Evolutionary conservation across 2,329 filamentous ascomycete genomes (phyloP).

Genomic region (Neurospora sp.): DNA sequence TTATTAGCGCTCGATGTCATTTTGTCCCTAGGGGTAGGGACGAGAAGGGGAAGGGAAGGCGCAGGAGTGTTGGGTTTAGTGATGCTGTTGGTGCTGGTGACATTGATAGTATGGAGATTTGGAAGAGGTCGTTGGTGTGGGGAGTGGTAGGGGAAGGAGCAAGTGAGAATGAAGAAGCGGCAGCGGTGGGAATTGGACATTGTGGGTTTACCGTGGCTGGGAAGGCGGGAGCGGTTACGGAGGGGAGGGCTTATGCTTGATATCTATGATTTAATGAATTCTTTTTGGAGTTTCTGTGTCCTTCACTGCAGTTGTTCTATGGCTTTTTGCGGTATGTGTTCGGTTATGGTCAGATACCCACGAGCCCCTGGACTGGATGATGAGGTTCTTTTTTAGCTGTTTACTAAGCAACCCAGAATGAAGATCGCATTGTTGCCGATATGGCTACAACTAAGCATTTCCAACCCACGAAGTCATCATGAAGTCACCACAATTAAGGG

Average conservation of each 20-base stretch:
- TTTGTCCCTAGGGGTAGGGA: constrained; percentile 19
- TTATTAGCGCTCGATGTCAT: constrained; percentile 41
- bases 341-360: not conserved
- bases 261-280: not conserved
- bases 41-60: constrained; percentile 9
- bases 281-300: not conserved
- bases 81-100: not conserved
- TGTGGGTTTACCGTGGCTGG: constrained; percentile 32
- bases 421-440: not conserved
- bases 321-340: not conserved
- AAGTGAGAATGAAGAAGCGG: not conserved
- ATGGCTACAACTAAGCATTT: not conserved
- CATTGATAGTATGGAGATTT: constrained; percentile 20
- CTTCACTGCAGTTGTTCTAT: not conserved
- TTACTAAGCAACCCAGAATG: not conserved
- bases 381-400: not conserved
- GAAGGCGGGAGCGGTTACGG: constrained; percentile 25
- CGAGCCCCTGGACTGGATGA: not conserved
- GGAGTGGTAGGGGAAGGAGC: constrained; percentile 33
- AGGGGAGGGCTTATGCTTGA: constrained; percentile 29
- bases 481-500: not conserved
- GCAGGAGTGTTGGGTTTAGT: constrained; percentile 6
- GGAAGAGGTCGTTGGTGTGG: constrained; percentile 31
- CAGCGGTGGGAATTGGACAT: constrained; percentile 29
- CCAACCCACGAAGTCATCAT: not conserved